Percentiles rank a stretch among this genome's conserved stretches.
These are phyloP conservation scores for Blastobotrys elegans DNA, from an alignment of 1,139 yeast species.

Conservation along the genomic window DNA sequence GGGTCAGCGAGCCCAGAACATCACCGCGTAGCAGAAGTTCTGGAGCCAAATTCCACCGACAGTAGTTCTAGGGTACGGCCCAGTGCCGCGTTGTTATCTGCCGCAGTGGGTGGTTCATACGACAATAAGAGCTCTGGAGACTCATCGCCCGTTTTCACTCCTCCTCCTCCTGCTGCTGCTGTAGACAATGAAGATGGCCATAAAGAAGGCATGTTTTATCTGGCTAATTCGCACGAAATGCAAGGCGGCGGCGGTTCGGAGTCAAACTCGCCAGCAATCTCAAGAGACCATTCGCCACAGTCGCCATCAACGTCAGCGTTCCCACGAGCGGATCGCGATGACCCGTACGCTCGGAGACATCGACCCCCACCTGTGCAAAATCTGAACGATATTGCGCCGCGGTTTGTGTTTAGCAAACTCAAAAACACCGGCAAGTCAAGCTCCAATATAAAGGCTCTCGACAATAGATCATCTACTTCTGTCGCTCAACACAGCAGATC, in stretches of 20 bases:
- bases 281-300: conserved; percentile 22
- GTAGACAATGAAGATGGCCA: background rate
- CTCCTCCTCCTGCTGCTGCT: background rate
- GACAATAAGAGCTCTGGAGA: conserved; percentile 7
- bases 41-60: conserved; percentile 2
- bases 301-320: conserved; percentile 20
- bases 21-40: background rate
- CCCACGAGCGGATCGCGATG: conserved; percentile 29
- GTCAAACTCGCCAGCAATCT: conserved; percentile 16
- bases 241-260: conserved; percentile 1
- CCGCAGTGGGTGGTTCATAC: conserved; percentile 9
- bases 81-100: conserved; percentile 15
- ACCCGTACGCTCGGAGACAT: conserved; percentile 34
- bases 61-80: conserved; percentile 13
- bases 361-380: conserved; percentile 31
- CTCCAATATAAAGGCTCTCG: conserved; percentile 15
- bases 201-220: conserved; percentile 13
- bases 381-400: conserved; percentile 33
- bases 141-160: conserved; percentile 1
- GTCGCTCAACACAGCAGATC: conserved; percentile 1
- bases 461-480: conserved; percentile 10
- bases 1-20: conserved; percentile 6
- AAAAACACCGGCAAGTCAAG: conserved; percentile 10
- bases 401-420: conserved; percentile 32
- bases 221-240: conserved; percentile 11